Base-by-base conservation (phyloP, 768 basidiomycete species). In the Leccinellum luteum region DNA sequence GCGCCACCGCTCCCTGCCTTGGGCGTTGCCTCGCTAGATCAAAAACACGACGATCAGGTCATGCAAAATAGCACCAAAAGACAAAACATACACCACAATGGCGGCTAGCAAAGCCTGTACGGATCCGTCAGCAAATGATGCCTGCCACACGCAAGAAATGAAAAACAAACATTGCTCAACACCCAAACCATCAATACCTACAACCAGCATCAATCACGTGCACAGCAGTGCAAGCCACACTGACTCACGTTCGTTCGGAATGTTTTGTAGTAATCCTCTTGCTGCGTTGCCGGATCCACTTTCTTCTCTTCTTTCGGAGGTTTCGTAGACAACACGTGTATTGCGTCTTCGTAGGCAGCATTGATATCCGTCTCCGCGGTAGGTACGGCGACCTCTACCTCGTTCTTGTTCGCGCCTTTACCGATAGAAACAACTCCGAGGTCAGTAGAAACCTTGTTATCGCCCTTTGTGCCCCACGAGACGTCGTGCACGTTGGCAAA, bases 381-480 rank as follows among this genome's bases (percentile, higher is more conserved):
- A 3, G 94, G 94, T 0, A 97, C 82, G 8, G 81, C 79, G 9
- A 93, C 92, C 58, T 95, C 92, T 10, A 95, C 95, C 67, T 91
- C 87, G 63, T 89, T 89, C 67, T 86, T 86, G 57, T 87, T 74
- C 54, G 74, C 73, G 54, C 60, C 83, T 57, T 81, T 81, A 34
- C 78, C 76, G 1, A 78, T 78, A 50, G 81, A 81, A 60, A 95
- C 90, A 6, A 87, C 87, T 47, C 96, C 97, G 6, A 98, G 84
- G 63, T 95, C 92, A 25, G 87, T 88, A 54, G 78, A 80, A 45
- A 89, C 82, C 67, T 87, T 94, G 78, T 94, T 94, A 73, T 91
- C 92, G 32, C 92, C 96, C 69, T 96, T 98, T 4, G 92, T 98
- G 35, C 94, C 94, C 94, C 94, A 95, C 4, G 91, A 93, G 10